Evolutionary conservation across 305 asterid species (phyloP).

Genomic region (Withania somnifera): DNA sequence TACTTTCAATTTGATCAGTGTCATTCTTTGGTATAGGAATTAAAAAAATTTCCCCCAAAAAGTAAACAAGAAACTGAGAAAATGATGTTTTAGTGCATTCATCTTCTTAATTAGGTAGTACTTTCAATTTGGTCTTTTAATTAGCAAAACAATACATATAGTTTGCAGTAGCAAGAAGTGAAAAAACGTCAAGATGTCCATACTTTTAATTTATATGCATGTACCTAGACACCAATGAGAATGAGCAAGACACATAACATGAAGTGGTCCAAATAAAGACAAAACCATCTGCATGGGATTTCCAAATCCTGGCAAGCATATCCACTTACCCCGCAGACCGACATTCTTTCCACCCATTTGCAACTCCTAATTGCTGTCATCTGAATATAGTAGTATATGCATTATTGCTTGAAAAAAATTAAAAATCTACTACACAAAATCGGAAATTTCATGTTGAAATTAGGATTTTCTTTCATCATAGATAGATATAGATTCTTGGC

Average conservation of each 20-base stretch:
- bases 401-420: not conserved
- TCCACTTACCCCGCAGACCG: not conserved
- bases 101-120: too few species aligned
- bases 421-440: not conserved
- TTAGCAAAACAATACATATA: not conserved
- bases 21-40: too few species aligned
- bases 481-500: not conserved
- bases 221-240: not conserved
- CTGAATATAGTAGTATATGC: too few species aligned
- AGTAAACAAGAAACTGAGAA: too few species aligned
- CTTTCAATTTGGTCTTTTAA: not conserved
- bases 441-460: not conserved
- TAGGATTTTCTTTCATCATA: not conserved
- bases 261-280: not conserved
- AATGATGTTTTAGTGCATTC: too few species aligned
- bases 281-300: not conserved
- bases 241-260: constrained; percentile 9
- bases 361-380: not conserved
- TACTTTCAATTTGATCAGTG: too few species aligned
- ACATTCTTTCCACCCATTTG: constrained; percentile 8
- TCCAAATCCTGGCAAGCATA: not conserved
- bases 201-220: not conserved
- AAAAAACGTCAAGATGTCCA: not conserved
- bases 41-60: too few species aligned
- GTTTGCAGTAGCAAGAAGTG: not conserved